A percentile compares a stretch with the other conserved stretches of the same genome.
phyloP scores from a whole-genome alignment of 2,329 filamentous ascomycete genomes.

The Aureobasidium leucospermi region DNA sequence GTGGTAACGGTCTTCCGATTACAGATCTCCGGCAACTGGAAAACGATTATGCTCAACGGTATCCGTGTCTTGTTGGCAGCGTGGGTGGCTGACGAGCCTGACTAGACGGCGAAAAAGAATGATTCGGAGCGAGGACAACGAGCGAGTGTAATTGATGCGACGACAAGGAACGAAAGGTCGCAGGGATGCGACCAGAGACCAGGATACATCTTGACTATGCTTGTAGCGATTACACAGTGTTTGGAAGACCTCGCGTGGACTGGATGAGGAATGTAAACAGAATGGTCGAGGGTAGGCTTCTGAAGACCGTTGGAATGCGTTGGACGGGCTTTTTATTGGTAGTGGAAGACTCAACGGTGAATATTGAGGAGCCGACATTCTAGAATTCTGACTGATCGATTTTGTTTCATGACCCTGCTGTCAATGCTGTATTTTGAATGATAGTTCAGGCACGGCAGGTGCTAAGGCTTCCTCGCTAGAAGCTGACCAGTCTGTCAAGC shows the following conservation, averaged over 20 bases:
- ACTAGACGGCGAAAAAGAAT: background rate
- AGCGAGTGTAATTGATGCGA: background rate
- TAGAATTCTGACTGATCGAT: background rate
- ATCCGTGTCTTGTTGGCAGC: background rate
- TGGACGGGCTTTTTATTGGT: background rate
- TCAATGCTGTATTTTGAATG: too few relatives aligned
- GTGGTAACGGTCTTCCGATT: background rate
- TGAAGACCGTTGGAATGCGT: conserved; percentile 4
- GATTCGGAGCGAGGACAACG: background rate
- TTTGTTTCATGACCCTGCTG: background rate
- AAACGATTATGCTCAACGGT: background rate
- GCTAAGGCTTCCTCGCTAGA: too few relatives aligned
- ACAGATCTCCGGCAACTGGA: background rate
- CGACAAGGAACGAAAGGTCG: background rate
- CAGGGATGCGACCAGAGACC: background rate
- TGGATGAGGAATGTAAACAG: conserved; percentile 12
- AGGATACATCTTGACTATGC: background rate
- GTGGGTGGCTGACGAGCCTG: background rate
- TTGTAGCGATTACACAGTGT: background rate
- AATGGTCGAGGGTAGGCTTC: background rate
- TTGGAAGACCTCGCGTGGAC: background rate
- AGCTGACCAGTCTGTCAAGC: too few relatives aligned
- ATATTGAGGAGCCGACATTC: background rate
- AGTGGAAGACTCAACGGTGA: background rate
- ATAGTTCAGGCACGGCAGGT: too few relatives aligned